A percentile compares a stretch with the other conserved stretches of the same genome.
phyloP scores from a whole-genome alignment of 148 eudicot species.

The Fagopyrum esculentum region DNA sequence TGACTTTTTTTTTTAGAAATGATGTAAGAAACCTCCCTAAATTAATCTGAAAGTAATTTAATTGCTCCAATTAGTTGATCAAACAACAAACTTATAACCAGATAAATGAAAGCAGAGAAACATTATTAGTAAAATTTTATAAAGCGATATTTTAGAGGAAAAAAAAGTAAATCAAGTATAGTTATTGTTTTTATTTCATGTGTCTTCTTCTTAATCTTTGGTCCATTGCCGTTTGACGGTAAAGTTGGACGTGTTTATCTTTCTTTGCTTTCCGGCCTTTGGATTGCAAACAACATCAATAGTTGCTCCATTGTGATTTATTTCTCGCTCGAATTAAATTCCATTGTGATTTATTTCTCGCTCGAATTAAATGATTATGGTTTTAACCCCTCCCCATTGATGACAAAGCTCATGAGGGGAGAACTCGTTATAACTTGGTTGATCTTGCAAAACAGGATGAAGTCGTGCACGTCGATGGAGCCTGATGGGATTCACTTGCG shows the following conservation, averaged over 20 bases:
- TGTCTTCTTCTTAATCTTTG: conserved; percentile 44
- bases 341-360: background rate
- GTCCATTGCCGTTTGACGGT: conserved; percentile 75
- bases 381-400: background rate
- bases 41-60: too few species aligned
- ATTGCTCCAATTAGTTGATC: too few species aligned
- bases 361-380: background rate
- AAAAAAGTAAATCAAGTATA: too few species aligned
- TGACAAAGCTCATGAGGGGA: background rate
- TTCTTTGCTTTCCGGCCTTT: conserved; percentile 13
- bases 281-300: background rate
- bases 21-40: too few species aligned
- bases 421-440: background rate
- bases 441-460: background rate
- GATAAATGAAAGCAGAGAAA: too few species aligned
- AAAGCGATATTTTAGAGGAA: too few species aligned
- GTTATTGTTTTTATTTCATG: conserved; percentile 22
- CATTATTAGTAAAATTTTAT: too few species aligned
- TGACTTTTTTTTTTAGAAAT: too few species aligned
- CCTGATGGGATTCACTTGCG: conserved; percentile 6
- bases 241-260: conserved; percentile 3
- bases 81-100: too few species aligned
- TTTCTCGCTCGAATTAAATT: background rate
- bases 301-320: background rate
- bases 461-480: background rate